Conservation (phyloP, 306 rosid genomes). For the Rosa persica region DNA sequence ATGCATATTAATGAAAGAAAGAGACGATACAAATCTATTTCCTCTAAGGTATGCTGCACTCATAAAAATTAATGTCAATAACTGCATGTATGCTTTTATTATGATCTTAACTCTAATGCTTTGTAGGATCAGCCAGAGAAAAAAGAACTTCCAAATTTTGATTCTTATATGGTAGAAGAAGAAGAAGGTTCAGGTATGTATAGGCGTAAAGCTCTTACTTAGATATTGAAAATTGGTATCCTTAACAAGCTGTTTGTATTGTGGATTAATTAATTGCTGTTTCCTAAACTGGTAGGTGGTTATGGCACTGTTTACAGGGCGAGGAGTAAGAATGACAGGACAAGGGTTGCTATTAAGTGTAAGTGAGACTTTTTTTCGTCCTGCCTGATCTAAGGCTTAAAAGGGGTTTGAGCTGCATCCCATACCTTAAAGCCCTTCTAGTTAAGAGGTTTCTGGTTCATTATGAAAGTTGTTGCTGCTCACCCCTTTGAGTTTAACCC, state of each 20-base stretch:
- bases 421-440: neutral
- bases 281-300: conserved; percentile 50
- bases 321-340: conserved; percentile 48
- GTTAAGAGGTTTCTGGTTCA: neutral
- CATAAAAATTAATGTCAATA: neutral
- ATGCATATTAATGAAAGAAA: conserved; percentile 24
- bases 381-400: neutral
- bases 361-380: conserved; percentile 15
- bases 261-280: conserved; percentile 6
- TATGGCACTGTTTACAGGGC: conserved; percentile 80
- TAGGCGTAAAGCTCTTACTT: neutral
- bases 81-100: neutral
- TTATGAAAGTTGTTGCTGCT: neutral
- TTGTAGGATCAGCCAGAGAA: conserved; percentile 46
- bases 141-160: conserved; percentile 56
- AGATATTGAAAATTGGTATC: neutral
- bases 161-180: conserved; percentile 46
- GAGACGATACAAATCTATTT: conserved; percentile 8
- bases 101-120: neutral
- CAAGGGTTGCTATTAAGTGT: conserved; percentile 68
- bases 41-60: conserved; percentile 30
- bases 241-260: neutral
- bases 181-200: conserved; percentile 80
- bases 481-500: conserved; percentile 6
- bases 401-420: neutral